These are phyloP conservation scores for Castanea sativa DNA, from an alignment of 306 rosid species.

Conservation along the genomic window DNA sequence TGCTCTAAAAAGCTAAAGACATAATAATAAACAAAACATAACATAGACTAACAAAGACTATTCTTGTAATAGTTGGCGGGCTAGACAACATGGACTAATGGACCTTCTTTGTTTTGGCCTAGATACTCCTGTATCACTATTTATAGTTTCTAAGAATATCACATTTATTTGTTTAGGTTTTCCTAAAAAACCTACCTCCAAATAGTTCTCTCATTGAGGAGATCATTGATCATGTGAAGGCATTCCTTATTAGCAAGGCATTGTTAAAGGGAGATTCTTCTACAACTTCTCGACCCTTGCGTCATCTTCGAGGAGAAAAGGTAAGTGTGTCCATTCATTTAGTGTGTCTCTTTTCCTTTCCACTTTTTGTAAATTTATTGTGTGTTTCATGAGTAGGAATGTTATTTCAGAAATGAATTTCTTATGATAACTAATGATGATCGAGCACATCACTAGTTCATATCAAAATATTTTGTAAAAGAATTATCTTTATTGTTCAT, in stretches of 20 bases:
- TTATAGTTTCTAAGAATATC: slow-evolving; percentile 27
- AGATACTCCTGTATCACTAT: no score
- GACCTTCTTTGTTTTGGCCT: no score
- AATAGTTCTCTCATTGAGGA: slow-evolving; percentile 75
- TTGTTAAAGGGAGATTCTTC: slow-evolving; percentile 80
- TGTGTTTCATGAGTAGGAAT: neutral
- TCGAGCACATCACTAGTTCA: no score
- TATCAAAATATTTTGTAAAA: no score
- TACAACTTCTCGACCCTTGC: slow-evolving; percentile 47
- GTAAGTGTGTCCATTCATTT: slow-evolving; percentile 44
- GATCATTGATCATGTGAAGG: slow-evolving; percentile 74
- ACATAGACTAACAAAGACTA: no score
- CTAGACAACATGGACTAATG: no score
- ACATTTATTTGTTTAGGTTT: slow-evolving; percentile 49
- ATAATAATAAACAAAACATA: no score
- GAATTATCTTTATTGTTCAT: no score
- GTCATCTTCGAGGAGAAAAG: slow-evolving; percentile 67
- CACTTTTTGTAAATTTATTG: neutral
- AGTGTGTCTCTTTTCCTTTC: neutral
- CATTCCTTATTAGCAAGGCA: slow-evolving; percentile 79
- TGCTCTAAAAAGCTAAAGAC: no score
- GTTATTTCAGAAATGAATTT: neutral
- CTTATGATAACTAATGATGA: neutral
- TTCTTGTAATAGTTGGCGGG: no score
- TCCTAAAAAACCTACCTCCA: slow-evolving; percentile 88